Base-by-base conservation (phyloP, 768 basidiomycete genomes). In the Kwoniella pini region DNA sequence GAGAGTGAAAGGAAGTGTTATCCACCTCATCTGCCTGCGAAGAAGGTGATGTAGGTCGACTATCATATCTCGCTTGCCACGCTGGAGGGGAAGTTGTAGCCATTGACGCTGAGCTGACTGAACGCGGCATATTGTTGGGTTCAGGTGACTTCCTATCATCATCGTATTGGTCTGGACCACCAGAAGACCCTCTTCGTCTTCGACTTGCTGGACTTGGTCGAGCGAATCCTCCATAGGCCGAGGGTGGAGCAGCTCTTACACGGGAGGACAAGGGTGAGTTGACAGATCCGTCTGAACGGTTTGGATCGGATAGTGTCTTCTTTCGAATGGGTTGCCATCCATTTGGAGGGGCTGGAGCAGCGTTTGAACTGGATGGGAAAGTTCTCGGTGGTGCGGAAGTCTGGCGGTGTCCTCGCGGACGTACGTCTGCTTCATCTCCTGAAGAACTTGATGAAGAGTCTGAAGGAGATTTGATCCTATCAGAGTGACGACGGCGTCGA, bases 121-220 rank as follows among this genome's bases (percentile, higher is more conserved):
- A 57, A 13, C 64, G 33, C 15, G 48, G 33, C 13, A 40, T 27
- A 6, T 9, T 15, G 0, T 40, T 27, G 1, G 52, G 44, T 26
- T 61, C 59, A 31, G 59, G 52, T 24, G 52, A 54, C 15, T 61
- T 30, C 43, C 44, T 54, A 13, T 65, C 63, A 7, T 45, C 64
- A 1, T 66, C 62, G 6, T 42, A 42, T 33, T 60, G 54, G 2
- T 46, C 53, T 27, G 63, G 55, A 2, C 54, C 64, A 1, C 58
- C 57, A 11, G 63, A 54, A 17, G 66, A 68, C 19, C 68, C 68
- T 22, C 63, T 50, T 38, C 68, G 57, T 39, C 70, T 48, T 13
- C 72, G 40, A 54, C 63, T 60, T 2, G 70, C 70, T 19, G 72
- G 72, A 61, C 67, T 69, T 2, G 72, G 72, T 46, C 72, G 36